Conservation (phyloP, 2,329 filamentous ascomycete genomes). For the Colletotrichum spinosum region DNA sequence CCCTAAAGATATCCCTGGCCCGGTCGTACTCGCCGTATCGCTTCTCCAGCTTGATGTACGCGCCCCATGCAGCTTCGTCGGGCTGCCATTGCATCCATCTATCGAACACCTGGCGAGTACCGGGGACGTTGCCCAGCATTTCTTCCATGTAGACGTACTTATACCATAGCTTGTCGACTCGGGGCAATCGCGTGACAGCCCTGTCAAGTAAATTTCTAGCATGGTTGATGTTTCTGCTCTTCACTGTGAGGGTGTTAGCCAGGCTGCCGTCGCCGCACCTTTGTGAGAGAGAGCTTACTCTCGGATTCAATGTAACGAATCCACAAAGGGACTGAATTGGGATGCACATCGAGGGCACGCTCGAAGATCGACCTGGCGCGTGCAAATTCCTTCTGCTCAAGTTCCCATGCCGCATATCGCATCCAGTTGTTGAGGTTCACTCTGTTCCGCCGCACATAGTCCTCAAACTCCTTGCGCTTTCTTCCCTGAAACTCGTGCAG, state of each 20-base stretch:
- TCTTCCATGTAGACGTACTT: constrained; percentile 99
- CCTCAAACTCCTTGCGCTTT: constrained; percentile 96
- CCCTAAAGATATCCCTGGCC: constrained; percentile 88
- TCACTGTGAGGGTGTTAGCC: constrained; percentile 27
- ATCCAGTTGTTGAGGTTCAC: constrained; percentile 99
- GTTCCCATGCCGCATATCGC: constrained; percentile 96
- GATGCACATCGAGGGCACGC: constrained; percentile 90
- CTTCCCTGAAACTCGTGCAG: constrained; percentile 97
- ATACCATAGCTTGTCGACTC: constrained; percentile 98
- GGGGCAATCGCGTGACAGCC: constrained; percentile 90
- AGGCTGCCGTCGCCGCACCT: not conserved
- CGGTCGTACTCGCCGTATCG: constrained; percentile 91
- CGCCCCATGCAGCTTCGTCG: constrained; percentile 93
- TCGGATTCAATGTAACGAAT: constrained; percentile 94
- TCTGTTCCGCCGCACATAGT: constrained; percentile 95
- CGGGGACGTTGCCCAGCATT: constrained; percentile 93
- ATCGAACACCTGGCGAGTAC: constrained; percentile 94
- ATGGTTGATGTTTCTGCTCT: constrained; percentile 88
- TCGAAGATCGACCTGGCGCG: constrained; percentile 95
- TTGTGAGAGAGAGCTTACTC: constrained; percentile 75
- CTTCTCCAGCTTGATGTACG: constrained; percentile 98
- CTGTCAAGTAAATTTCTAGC: constrained; percentile 93
- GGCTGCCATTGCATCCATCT: constrained; percentile 99
- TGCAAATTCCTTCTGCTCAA: constrained; percentile 97
- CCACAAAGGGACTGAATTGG: constrained; percentile 89